Evolutionary conservation across 352 stramenopile genomes (phyloP).

Genomic region (Pythium phragmitis): DNA sequence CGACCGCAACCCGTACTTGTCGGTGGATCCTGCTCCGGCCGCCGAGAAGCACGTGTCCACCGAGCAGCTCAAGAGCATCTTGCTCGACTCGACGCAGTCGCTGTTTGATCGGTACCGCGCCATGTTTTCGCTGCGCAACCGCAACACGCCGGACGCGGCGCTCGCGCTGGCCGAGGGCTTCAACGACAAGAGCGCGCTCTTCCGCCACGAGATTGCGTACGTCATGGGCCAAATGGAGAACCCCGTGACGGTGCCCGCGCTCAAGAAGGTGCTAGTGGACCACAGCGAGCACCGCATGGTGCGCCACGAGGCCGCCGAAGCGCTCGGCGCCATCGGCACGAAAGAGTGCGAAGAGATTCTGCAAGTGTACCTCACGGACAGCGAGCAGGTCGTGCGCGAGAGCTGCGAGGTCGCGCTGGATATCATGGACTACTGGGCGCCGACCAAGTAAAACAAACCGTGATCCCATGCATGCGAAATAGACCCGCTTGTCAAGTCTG

Average conservation of each 20-base stretch:
- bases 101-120: conserved; percentile 95
- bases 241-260: conserved; percentile 75
- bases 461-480: too few relatives aligned
- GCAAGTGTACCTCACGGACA: conserved; percentile 59
- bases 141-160: conserved; percentile 88
- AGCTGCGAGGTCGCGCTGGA: conserved; percentile 96
- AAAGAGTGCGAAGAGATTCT: conserved; percentile 91
- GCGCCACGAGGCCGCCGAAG: conserved; percentile 96
- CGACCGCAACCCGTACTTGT: conserved; percentile 91
- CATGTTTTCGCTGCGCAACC: conserved; percentile 99
- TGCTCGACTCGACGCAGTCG: conserved; percentile 82
- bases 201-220: conserved; percentile 92
- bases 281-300: conserved; percentile 95
- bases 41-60: conserved; percentile 68
- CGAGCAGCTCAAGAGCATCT: conserved; percentile 76
- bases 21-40: conserved; percentile 94
- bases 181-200: conserved; percentile 77
- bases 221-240: conserved; percentile 95
- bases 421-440: conserved; percentile 96
- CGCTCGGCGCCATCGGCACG: conserved; percentile 94
- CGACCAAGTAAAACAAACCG: conserved; percentile 32
- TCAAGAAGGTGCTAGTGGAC: conserved; percentile 90
- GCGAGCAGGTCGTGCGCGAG: conserved; percentile 91
- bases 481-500: background rate
- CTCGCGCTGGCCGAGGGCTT: conserved; percentile 76